phyloP scores from a whole-genome alignment of 2,329 filamentous ascomycete species.

The Metarhizium anisopliae region DNA sequence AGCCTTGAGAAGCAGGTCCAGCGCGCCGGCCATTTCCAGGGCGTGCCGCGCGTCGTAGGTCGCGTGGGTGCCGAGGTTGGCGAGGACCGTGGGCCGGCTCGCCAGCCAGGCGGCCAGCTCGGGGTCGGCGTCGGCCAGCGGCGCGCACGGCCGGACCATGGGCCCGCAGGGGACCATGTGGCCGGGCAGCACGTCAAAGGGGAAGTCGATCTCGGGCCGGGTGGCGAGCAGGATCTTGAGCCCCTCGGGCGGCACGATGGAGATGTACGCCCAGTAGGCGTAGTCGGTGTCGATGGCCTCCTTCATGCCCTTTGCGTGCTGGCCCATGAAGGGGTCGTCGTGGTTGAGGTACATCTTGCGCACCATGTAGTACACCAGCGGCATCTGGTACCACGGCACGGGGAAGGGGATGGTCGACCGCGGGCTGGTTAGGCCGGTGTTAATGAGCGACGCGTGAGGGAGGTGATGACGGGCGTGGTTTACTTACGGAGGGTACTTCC shows the following conservation, averaged over 20 bases:
- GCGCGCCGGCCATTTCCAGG: constrained; percentile 26
- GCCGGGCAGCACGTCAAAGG: constrained; percentile 21
- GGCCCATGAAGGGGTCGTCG: background rate
- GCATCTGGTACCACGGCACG: constrained; percentile 32
- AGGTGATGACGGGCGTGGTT: background rate
- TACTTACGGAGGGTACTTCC: constrained; percentile 29
- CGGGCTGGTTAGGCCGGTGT: constrained; percentile 18
- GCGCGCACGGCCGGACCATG: constrained; percentile 26
- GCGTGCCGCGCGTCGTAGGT: constrained; percentile 23
- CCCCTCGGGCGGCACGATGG: background rate
- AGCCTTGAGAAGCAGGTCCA: constrained; percentile 26
- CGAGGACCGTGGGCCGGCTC: constrained; percentile 31
- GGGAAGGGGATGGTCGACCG: constrained; percentile 36
- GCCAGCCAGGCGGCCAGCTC: constrained; percentile 33
- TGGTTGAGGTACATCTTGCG: constrained; percentile 12
- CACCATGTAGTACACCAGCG: constrained; percentile 14
- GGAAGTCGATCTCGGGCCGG: constrained; percentile 29
- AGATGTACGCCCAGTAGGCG: background rate
- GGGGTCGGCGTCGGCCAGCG: constrained; percentile 27
- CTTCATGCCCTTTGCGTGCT: constrained; percentile 7
- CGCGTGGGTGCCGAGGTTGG: constrained; percentile 36
- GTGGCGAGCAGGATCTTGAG: constrained; percentile 18
- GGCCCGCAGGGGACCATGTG: constrained; percentile 37
- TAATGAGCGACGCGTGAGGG: background rate
- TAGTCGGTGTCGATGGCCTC: constrained; percentile 7